Base-by-base conservation (phyloP, 768 basidiomycete species). In the Cantharellus anzutake region DNA sequence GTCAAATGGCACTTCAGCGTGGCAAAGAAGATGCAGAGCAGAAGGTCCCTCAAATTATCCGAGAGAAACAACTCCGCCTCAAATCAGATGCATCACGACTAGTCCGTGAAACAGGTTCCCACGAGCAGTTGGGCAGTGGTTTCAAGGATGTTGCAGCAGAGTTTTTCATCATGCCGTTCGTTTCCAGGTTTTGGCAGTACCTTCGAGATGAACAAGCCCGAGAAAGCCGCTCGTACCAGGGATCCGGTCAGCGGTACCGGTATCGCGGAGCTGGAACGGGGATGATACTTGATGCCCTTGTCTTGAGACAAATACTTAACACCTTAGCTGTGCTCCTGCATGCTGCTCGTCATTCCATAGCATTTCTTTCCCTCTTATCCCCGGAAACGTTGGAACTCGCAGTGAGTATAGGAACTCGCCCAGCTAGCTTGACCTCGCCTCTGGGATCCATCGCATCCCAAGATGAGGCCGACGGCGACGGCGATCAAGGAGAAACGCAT, bases 121-220 rank as follows among this genome's bases (percentile, higher is more conserved):
- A 44, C 56, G 37, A 51, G 56, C n/a, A 42, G 50, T 35, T 40
- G 51, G 38, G 39, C 44, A 37, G n/a, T 35, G 58, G 35, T 42
- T 55, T 55, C 52, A 11, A 55, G 35, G 76, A 79, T 58, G 72
- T 98, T 37, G 90, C 91, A 0, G 86, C 86, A 0, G 89, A 92
- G 67, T 82, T 72, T 70, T 98, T 97, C 72, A 78, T 96, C 57
- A 79, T 83, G 61, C 96, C 96, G 0, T 73, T 98, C 58, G 78
- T 97, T 71, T 85, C 92, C 65, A 80, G 83, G n/a, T 96, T 98
- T 71, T 99, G 92, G 92, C 67, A 77, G n/a, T 89, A 93, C 71
- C 78, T 96, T 51, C 80, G 86, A 4, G 90, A 94, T 65, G 83
- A 87, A 66, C 81, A 86, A 64, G 75, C 78, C 2, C 77, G 88